phyloP scores from a whole-genome alignment of 202 grass and related monocot species.

The Saccharum hybrid region DNA sequence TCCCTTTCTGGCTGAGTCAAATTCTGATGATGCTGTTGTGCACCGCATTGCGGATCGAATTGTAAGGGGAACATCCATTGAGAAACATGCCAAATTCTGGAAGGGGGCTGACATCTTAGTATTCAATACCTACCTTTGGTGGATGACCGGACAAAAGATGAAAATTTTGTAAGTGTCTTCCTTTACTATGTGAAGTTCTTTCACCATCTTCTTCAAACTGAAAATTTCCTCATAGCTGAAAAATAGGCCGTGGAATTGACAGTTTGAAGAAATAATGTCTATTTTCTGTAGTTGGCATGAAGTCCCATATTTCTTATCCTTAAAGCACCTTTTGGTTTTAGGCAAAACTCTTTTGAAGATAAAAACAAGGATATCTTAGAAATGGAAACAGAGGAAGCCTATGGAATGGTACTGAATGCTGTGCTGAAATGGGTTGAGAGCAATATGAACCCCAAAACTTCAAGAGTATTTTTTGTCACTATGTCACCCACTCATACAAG shows the following conservation, averaged over 20 bases:
- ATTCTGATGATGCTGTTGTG: conserved; percentile 89
- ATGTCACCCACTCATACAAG: conserved; percentile 90
- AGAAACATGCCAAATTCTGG: conserved; percentile 90
- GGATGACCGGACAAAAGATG: conserved; percentile 85
- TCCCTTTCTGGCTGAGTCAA: conserved; percentile 94
- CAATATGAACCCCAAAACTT: conserved; percentile 70
- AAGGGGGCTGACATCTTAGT: conserved; percentile 87
- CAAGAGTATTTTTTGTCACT: conserved; percentile 76
- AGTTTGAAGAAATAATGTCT: neutral
- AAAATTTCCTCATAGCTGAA: neutral
- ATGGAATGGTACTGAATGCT: conserved; percentile 73
- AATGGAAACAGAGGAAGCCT: conserved; percentile 88
- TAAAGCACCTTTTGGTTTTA: conserved; percentile 36
- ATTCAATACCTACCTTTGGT: conserved; percentile 99
- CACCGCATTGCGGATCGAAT: conserved; percentile 81
- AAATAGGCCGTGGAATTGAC: neutral
- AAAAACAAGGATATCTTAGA: conserved; percentile 72
- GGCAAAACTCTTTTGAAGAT: conserved; percentile 73
- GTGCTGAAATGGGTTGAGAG: conserved; percentile 83
- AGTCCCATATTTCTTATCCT: conserved; percentile 9
- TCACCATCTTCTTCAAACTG: neutral
- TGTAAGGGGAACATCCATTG: conserved; percentile 69
- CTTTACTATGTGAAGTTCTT: neutral
- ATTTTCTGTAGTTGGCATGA: neutral
- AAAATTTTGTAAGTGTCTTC: conserved; percentile 79